These are phyloP conservation scores for Cladosporium sphaerospermum DNA, from an alignment of 2,329 filamentous ascomycete genomes.

Conservation along the genomic window DNA sequence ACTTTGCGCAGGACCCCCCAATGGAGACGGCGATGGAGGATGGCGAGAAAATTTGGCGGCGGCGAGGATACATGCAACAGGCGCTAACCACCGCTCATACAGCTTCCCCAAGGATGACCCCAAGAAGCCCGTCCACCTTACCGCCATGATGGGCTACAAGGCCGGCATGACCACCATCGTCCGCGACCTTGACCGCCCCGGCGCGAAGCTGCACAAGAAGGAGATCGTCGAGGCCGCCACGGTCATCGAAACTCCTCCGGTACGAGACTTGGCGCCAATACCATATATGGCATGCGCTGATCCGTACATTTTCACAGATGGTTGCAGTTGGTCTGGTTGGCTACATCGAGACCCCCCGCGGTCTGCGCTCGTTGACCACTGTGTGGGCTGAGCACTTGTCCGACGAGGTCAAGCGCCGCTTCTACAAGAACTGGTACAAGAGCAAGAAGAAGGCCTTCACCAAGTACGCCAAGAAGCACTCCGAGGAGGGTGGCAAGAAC, in stretches of 20 bases:
- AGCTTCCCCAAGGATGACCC: constrained; percentile 99
- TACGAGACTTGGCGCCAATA: constrained; percentile 42
- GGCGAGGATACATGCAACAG: neutral
- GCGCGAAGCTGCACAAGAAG: constrained; percentile 99
- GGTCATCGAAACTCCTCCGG: constrained; percentile 88
- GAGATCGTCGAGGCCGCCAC: constrained; percentile 85
- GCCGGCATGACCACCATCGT: constrained; percentile 99
- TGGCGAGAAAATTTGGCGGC: neutral
- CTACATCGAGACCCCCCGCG: constrained; percentile 99
- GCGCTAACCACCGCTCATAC: constrained; percentile 18
- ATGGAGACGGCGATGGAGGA: neutral
- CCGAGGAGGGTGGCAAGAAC: constrained; percentile 81
- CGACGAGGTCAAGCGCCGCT: constrained; percentile 98
- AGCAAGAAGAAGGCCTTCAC: constrained; percentile 99
- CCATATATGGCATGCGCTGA: constrained; percentile 62
- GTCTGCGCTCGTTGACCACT: constrained; percentile 97
- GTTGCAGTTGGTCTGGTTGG: constrained; percentile 99
- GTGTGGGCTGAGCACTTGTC: constrained; percentile 99
- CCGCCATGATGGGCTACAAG: constrained; percentile 98
- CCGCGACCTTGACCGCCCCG: constrained; percentile 96
- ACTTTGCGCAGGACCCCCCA: neutral
- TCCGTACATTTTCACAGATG: constrained; percentile 60
- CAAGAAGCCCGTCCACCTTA: constrained; percentile 99
- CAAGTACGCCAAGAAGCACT: constrained; percentile 99
- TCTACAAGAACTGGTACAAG: constrained; percentile 99